Conservation (phyloP, 2,329 filamentous ascomycete species). For the Fusarium neocosmosporiellum region DNA sequence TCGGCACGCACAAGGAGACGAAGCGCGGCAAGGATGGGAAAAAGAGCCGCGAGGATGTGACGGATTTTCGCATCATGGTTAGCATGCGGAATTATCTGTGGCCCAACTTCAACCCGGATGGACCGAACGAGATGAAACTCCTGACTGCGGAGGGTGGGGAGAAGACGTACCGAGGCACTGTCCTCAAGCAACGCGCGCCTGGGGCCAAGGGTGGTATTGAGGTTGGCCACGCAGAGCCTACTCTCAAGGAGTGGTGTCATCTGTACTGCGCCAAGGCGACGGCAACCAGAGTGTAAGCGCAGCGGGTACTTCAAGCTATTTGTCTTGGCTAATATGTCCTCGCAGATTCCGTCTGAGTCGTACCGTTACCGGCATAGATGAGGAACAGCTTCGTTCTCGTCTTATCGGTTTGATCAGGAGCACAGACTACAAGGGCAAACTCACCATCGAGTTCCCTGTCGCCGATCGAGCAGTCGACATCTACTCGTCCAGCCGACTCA, state of each 20-base stretch:
- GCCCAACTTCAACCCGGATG: slow-evolving; percentile 21
- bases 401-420: slow-evolving; percentile 10
- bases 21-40: slow-evolving; percentile 33
- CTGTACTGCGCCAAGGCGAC: slow-evolving; percentile 31
- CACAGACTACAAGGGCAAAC: slow-evolving; percentile 35
- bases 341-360: slow-evolving; percentile 31
- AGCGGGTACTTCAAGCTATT: fast-evolving
- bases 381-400: background rate
- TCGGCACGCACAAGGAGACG: slow-evolving; percentile 23
- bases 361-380: slow-evolving; percentile 25
- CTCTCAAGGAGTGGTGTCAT: slow-evolving; percentile 37
- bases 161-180: slow-evolving; percentile 38
- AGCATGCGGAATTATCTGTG: slow-evolving; percentile 38
- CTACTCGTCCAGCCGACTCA: slow-evolving; percentile 30
- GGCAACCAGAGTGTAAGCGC: slow-evolving; percentile 28
- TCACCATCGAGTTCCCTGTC: slow-evolving; percentile 29
- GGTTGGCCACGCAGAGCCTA: slow-evolving; percentile 32
- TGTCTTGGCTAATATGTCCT: background rate
- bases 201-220: slow-evolving; percentile 30
- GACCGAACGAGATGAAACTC: slow-evolving; percentile 7
- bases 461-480: slow-evolving; percentile 38
- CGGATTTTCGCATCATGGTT: slow-evolving; percentile 32
- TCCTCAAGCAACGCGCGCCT: slow-evolving; percentile 24
- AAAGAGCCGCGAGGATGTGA: slow-evolving; percentile 21
- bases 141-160: slow-evolving; percentile 25